Percentiles rank a stretch among this genome's conserved stretches.
phyloP scores from a whole-genome alignment of 2,329 filamentous ascomycete species.

The Penicillium fuscoglaucum region DNA sequence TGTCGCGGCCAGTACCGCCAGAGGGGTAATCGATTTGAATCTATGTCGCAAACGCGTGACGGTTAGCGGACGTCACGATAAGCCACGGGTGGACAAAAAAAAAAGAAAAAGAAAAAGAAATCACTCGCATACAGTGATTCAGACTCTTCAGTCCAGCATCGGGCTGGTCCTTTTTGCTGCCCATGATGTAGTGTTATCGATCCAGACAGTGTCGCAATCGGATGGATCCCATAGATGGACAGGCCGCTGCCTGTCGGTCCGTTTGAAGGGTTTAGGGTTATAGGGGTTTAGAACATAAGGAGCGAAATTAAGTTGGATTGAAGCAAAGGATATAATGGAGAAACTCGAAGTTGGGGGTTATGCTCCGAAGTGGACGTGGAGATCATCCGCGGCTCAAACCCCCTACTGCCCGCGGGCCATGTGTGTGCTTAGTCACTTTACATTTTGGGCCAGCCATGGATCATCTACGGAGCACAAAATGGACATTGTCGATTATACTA shows the following conservation, averaged over 20 bases:
- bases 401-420: slow-evolving; percentile 19
- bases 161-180: slow-evolving; percentile 38
- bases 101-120: background rate
- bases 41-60: slow-evolving; percentile 47
- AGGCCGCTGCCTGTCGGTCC: slow-evolving; percentile 22
- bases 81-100: background rate
- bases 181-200: slow-evolving; percentile 38
- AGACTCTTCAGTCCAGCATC: slow-evolving; percentile 75
- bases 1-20: slow-evolving; percentile 90
- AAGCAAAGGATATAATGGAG: background rate
- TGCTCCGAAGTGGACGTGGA: background rate
- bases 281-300: slow-evolving; percentile 22
- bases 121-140: slow-evolving; percentile 63
- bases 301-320: slow-evolving; percentile 23
- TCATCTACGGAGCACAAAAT: too few species aligned
- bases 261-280: slow-evolving; percentile 13
- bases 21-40: slow-evolving; percentile 76
- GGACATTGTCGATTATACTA: background rate
- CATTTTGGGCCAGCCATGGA: background rate
- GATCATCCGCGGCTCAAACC: slow-evolving; percentile 19
- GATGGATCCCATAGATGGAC: slow-evolving; percentile 28
- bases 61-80: slow-evolving; percentile 14
- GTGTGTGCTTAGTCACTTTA: slow-evolving; percentile 26
- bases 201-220: slow-evolving; percentile 17
- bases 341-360: background rate